Evolutionary conservation across 768 basidiomycete species (phyloP).

Genomic region (Crassisporium funariophilum): DNA sequence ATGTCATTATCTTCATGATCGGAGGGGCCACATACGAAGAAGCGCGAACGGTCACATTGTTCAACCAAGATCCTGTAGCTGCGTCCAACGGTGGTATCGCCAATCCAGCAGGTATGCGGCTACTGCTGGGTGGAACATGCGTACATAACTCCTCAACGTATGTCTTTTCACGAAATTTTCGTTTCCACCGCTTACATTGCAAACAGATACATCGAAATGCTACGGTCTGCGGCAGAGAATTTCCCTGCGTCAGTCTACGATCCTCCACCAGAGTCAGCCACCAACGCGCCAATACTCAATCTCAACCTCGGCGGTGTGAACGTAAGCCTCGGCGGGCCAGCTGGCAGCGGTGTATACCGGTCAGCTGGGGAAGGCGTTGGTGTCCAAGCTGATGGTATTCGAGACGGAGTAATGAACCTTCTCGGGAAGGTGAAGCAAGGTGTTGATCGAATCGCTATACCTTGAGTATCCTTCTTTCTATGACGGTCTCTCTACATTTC

Average conservation of each 20-base stretch:
- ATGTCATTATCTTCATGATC: slow-evolving; percentile 95
- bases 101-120: slow-evolving; percentile 63
- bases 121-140: slow-evolving; percentile 92
- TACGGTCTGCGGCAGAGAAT: slow-evolving; percentile 65
- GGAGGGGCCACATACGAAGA: slow-evolving; percentile 98
- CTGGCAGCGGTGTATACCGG: slow-evolving; percentile 83
- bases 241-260: slow-evolving; percentile 71
- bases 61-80: slow-evolving; percentile 78
- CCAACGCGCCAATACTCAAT: slow-evolving; percentile 79
- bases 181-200: slow-evolving; percentile 9
- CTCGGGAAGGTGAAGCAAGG: slow-evolving; percentile 89
- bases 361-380: slow-evolving; percentile 72
- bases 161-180: slow-evolving; percentile 18
- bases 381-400: slow-evolving; percentile 84
- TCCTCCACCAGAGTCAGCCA: slow-evolving; percentile 73
- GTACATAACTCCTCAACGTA: slow-evolving; percentile 94
- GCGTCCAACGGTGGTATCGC: slow-evolving; percentile 48
- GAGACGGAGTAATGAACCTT: slow-evolving; percentile 86
- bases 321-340: slow-evolving; percentile 88
- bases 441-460: slow-evolving; percentile 63
- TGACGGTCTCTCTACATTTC: slow-evolving; percentile 12
- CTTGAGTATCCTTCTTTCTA: slow-evolving; percentile 27
- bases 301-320: slow-evolving; percentile 92
- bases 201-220: slow-evolving; percentile 85
- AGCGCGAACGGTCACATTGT: slow-evolving; percentile 77